These are phyloP conservation scores for Neoboletus brunneissimus DNA, from an alignment of 768 basidiomycete species.

Conservation along the genomic window DNA sequence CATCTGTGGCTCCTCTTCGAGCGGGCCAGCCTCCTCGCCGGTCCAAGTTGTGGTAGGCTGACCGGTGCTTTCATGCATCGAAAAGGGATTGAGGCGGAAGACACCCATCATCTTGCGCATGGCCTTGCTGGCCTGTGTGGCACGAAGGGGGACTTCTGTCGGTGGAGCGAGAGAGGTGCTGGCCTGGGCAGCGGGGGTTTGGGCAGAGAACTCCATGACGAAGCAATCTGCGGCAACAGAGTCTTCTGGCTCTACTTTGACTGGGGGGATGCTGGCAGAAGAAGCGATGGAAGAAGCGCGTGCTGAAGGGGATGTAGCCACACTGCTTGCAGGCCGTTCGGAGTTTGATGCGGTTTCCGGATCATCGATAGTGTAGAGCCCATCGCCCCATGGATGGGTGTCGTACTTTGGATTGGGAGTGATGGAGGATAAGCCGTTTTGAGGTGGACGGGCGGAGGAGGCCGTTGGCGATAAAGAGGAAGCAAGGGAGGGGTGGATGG, in stretches of 20 bases:
- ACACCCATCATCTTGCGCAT: constrained; percentile 79
- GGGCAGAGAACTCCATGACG: constrained; percentile 35
- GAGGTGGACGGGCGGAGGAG: constrained; percentile 12
- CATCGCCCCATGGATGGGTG: constrained; percentile 29
- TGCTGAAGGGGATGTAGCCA: constrained; percentile 35
- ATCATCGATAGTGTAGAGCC: constrained; percentile 34
- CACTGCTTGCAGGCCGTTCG: constrained; percentile 34
- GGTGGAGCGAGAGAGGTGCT: constrained; percentile 47
- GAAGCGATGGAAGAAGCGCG: constrained; percentile 35
- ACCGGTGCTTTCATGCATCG: constrained; percentile 53
- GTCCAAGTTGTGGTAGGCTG: constrained; percentile 44
- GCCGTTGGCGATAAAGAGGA: constrained; percentile 18
- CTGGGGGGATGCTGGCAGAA: constrained; percentile 27
- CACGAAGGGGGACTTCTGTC: constrained; percentile 69
- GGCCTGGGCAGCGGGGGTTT: constrained; percentile 32
- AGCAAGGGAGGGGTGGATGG: constrained; percentile 14
- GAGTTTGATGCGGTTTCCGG: constrained; percentile 34
- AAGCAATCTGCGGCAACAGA: constrained; percentile 27
- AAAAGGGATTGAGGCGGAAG: constrained; percentile 75
- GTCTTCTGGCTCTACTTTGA: constrained; percentile 34
- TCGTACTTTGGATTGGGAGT: constrained; percentile 19
- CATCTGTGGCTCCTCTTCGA: constrained; percentile 57
- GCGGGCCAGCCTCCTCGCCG: constrained; percentile 53
- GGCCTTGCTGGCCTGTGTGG: constrained; percentile 64
- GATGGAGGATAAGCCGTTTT: constrained; percentile 18